phyloP scores from a whole-genome alignment of 495 filamentous ascomycete genomes.

The Podospora anserina region DNA sequence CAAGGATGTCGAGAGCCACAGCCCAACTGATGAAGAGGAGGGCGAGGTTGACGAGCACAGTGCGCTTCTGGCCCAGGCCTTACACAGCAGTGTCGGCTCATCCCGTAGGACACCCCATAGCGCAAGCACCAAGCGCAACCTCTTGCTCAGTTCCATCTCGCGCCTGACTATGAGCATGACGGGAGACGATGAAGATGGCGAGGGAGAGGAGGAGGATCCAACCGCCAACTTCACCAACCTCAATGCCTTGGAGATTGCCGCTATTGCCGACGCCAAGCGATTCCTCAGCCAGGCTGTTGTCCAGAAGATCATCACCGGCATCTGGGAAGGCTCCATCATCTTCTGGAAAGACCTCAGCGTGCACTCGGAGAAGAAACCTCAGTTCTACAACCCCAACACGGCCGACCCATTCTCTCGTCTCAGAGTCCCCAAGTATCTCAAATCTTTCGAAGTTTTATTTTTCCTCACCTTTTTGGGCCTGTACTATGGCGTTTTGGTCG shows the following conservation, averaged over 20 bases:
- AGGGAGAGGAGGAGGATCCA: constrained; percentile 52
- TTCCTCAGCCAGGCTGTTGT: constrained; percentile 84
- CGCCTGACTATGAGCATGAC: constrained; percentile 46
- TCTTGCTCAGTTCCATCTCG: constrained; percentile 46
- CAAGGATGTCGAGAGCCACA: constrained; percentile 23
- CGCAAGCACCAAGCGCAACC: constrained; percentile 27
- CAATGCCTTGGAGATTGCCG: constrained; percentile 87
- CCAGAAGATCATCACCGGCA: constrained; percentile 81
- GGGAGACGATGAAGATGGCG: constrained; percentile 36
- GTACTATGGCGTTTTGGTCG: constrained; percentile 80
- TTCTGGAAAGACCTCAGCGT: constrained; percentile 85
- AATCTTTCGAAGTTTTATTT: constrained; percentile 83
- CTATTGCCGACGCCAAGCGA: constrained; percentile 82
- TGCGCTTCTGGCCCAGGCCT: constrained; percentile 34
- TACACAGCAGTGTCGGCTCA: constrained; percentile 5
- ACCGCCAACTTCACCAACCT: constrained; percentile 68
- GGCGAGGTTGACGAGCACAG: constrained; percentile 40
- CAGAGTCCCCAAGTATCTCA: constrained; percentile 87
- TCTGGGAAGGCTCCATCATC: constrained; percentile 88
- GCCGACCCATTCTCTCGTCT: constrained; percentile 82
- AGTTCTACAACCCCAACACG: constrained; percentile 70
- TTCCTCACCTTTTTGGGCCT: constrained; percentile 76
- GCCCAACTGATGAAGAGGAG: constrained; percentile 31
- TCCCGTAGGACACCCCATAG: constrained; percentile 16
- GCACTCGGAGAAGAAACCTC: constrained; percentile 73